Evolutionary conservation across 106 monocot species (phyloP), one percentile per base, ranked within the genome.

Genomic region (Dendrobium catenatum): DNA sequence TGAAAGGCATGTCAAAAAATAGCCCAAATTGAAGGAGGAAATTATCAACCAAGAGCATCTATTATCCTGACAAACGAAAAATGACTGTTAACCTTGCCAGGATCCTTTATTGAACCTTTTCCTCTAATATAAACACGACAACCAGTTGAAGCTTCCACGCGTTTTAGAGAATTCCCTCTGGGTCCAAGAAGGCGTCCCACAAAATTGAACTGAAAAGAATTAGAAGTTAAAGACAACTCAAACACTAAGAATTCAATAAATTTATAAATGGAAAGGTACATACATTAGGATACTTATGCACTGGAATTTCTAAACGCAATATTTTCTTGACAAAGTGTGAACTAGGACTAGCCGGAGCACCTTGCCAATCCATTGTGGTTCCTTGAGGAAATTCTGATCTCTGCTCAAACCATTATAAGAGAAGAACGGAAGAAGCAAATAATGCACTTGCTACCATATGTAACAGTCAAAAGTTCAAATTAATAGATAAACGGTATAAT

Each of bases 101-200:
- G 82, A 81, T 95, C 94, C 77, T 95, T 95, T 76, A 95, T 92
- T 29, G 94, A 95, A 73, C 94, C 94, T 77, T 95, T 89, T 78
- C 94, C 94, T 79, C 94, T 83, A 44, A 95, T 95, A 49, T 89
- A 95, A 80, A 95, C 94, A 84, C 94, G 94, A 80, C 94, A 95
- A 46, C 94, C 94, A 9, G 94, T 92, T 0, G 87, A 95, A 48
- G 88, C 92, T 82, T 95, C 94, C 2, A 95, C 94, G 67, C 94
- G 81, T 81, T 95, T 95, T 55, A 95, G 79, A 5, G 94, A 95
- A 83, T 95, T 95, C 0, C 94, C 94, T 73, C 94, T 86, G 16
- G 94, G 94, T 67, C 94, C 94, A 31, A 95, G 85, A 85, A 95
- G 91, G 44, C 94, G 88, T 18, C 94, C 94, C 31, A 95, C 92